phyloP scores from a whole-genome alignment of 176 grass and related monocot species.

The Guadua angustifolia region DNA sequence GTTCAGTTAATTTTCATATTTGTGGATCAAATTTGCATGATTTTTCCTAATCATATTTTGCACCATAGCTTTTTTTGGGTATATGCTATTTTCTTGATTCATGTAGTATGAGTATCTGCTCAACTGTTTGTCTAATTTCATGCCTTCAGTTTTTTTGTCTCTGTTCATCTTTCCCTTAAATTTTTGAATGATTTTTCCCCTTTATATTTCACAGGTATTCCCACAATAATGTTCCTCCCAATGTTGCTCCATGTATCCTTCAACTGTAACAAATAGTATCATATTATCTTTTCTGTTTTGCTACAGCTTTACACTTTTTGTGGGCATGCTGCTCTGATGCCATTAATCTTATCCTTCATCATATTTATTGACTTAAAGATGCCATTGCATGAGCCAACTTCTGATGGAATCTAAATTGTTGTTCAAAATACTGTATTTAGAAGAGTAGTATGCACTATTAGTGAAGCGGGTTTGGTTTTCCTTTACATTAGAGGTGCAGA shows the following conservation, averaged over 20 bases:
- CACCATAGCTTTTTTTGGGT: not conserved
- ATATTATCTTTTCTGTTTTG: slow-evolving; percentile 12
- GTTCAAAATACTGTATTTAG: slow-evolving; percentile 10
- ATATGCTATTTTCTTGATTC: slow-evolving; percentile 8
- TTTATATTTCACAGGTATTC: slow-evolving; percentile 75
- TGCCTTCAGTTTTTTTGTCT: not conserved
- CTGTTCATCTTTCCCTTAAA: not conserved
- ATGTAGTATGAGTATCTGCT: not conserved
- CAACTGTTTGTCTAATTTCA: not conserved
- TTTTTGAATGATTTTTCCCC: slow-evolving; percentile 28
- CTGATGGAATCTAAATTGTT: slow-evolving; percentile 12
- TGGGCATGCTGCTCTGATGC: not conserved
- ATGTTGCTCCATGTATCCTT: slow-evolving; percentile 85
- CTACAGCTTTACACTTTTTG: not conserved
- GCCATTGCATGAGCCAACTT: slow-evolving; percentile 10
- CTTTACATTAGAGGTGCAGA: slow-evolving; percentile 72
- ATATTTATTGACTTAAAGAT: slow-evolving; percentile 9
- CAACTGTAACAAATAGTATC: slow-evolving; percentile 47
- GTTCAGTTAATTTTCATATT: not conserved
- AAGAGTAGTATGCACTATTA: not conserved
- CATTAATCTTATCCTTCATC: not conserved
- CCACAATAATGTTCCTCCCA: slow-evolving; percentile 71
- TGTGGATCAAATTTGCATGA: not conserved
- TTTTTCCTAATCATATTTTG: slow-evolving; percentile 11
- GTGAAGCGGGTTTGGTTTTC: slow-evolving; percentile 46